Evolutionary conservation across 805 yeast genomes (phyloP).

Genomic region (Kodamaea sagamina): DNA sequence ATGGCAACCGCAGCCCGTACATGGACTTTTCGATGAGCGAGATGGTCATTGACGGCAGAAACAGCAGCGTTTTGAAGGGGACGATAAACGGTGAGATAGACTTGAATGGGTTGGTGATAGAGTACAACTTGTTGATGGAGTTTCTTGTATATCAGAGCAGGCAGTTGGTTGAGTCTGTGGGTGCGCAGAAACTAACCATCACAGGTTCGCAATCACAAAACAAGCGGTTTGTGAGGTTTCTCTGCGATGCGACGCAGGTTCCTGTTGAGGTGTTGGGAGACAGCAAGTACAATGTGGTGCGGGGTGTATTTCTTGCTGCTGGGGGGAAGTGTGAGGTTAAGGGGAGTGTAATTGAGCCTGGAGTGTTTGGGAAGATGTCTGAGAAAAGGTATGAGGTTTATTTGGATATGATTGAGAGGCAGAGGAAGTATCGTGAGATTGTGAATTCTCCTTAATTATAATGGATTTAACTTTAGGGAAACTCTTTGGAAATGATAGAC

Average conservation of each 20-base stretch:
- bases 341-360: not conserved
- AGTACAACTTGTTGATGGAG: constrained; percentile 51
- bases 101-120: constrained; percentile 34
- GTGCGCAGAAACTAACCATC: constrained; percentile 34
- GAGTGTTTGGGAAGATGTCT: not conserved
- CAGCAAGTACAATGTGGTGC: constrained; percentile 26
- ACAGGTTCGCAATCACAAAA: constrained; percentile 60
- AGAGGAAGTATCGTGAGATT: constrained; percentile 27
- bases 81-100: constrained; percentile 29
- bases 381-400: constrained; percentile 17
- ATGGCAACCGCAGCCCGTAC: constrained; percentile 61
- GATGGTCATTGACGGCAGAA: constrained; percentile 48
- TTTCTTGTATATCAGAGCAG: constrained; percentile 53
- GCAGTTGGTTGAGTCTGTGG: constrained; percentile 34
- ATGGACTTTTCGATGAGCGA: constrained; percentile 53
- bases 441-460: too few species aligned
- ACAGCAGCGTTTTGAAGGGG: constrained; percentile 15
- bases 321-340: not conserved
- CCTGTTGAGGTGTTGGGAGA: constrained; percentile 6
- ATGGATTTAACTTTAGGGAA: too few species aligned
- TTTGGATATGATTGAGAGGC: constrained; percentile 38
- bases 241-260: constrained; percentile 21
- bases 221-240: constrained; percentile 32
- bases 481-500: too few species aligned
- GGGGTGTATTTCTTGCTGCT: constrained; percentile 18